Conservation (phyloP, 306 rosid genomes). For the Crataegus laevigata region DNA sequence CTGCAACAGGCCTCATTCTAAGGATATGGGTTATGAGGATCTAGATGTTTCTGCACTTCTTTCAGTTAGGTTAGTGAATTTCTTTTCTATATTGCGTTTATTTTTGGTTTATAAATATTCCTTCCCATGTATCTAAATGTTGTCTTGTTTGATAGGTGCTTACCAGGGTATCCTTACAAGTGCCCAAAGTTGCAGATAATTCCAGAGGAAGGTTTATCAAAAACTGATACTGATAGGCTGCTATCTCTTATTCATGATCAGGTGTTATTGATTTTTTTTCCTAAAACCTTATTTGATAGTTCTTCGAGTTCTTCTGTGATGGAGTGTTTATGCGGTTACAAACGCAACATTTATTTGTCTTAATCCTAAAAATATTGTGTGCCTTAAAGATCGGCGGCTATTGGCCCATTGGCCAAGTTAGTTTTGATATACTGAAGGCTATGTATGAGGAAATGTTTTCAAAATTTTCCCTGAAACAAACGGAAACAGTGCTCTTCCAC, state of each 20-base stretch:
- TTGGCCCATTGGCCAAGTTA: not conserved
- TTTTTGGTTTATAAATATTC: not conserved
- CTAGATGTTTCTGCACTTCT: conserved; percentile 69
- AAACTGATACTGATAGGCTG: conserved; percentile 55
- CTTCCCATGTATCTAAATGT: conserved; percentile 3
- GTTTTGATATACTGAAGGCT: not conserved
- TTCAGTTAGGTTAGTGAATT: conserved; percentile 51
- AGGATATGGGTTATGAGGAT: conserved; percentile 91
- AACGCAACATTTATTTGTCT: not conserved
- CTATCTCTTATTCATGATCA: conserved; percentile 73
- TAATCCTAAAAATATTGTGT: not conserved
- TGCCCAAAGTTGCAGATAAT: conserved; percentile 78
- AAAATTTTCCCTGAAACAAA: not conserved
- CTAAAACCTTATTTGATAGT: not conserved
- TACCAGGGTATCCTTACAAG: conserved; percentile 94
- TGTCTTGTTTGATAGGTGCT: conserved; percentile 39
- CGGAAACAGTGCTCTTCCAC: not conserved
- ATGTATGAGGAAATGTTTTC: not conserved
- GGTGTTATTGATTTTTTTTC: conserved; percentile 21
- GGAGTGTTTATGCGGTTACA: not conserved
- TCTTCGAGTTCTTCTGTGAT: not conserved
- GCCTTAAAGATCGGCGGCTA: not conserved
- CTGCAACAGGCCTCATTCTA: conserved; percentile 69
- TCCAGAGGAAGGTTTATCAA: conserved; percentile 63
- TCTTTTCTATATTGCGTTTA: conserved; percentile 1